A percentile compares a stretch with the other conserved stretches of the same genome.
Conservation (phyloP, 2,329 filamentous ascomycete genomes). For the Hyphodiscus sp. region DNA sequence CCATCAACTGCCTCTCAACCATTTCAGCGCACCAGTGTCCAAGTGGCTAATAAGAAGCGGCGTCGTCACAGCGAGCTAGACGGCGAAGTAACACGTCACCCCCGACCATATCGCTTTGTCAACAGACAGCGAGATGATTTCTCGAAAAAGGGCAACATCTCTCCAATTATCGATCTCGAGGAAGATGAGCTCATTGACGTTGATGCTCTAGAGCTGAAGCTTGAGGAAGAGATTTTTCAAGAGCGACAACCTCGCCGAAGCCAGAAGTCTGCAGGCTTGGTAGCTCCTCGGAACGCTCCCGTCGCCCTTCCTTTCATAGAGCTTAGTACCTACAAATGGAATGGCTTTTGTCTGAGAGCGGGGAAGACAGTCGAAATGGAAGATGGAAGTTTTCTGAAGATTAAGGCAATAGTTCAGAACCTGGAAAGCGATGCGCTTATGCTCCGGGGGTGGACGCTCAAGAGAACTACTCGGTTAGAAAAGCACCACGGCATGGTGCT, state of each 20-base stretch:
- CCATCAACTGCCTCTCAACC: no score
- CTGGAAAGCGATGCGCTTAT: slow-evolving; percentile 21
- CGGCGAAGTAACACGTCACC: no score
- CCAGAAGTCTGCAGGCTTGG: neutral
- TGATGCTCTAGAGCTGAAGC: neutral
- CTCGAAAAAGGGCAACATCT: no score
- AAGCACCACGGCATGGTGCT: slow-evolving; percentile 30
- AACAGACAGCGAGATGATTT: no score
- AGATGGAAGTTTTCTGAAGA: slow-evolving; percentile 32
- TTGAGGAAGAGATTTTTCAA: neutral
- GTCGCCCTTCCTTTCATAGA: slow-evolving; percentile 25
- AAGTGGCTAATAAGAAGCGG: no score
- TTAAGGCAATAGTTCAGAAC: slow-evolving; percentile 31
- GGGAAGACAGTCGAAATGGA: slow-evolving; percentile 16
- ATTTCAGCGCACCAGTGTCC: no score
- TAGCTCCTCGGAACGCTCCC: slow-evolving; percentile 17
- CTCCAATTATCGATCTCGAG: neutral
- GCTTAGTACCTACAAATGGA: slow-evolving; percentile 26
- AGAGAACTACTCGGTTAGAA: slow-evolving; percentile 21
- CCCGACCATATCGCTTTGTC: no score
- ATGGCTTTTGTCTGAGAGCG: neutral
- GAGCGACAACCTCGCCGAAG: neutral
- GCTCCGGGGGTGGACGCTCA: slow-evolving; percentile 37
- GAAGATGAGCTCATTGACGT: neutral
- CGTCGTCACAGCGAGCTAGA: no score